Conservation (phyloP, 1,284 basidiomycete species). For the Cryptococcus sp. region DNA sequence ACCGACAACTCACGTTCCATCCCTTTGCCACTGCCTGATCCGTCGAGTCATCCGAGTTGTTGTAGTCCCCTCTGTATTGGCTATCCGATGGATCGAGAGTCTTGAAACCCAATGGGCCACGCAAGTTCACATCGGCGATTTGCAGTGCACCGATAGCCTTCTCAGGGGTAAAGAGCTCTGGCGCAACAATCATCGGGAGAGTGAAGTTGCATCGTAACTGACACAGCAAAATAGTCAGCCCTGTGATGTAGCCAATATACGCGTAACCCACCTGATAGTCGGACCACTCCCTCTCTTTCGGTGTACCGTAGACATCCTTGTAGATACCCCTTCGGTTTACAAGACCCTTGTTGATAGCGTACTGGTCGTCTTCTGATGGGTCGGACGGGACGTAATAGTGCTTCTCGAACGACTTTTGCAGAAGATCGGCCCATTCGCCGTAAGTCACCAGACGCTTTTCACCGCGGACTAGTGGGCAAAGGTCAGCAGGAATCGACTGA, state of each 20-base stretch:
- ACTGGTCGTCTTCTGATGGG: constrained; percentile 68
- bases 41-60: constrained; percentile 85
- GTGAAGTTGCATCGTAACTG: constrained; percentile 82
- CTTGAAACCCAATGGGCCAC: constrained; percentile 88
- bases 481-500: neutral
- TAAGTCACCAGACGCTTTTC: constrained; percentile 75
- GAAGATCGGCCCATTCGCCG: constrained; percentile 81
- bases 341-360: constrained; percentile 69
- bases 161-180: constrained; percentile 83
- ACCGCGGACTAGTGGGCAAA: constrained; percentile 64
- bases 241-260: neutral
- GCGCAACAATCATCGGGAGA: constrained; percentile 95
- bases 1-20: constrained; percentile 61
- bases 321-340: constrained; percentile 94
- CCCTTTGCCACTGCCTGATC: constrained; percentile 84
- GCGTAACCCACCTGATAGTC: constrained; percentile 74
- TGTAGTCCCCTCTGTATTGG: constrained; percentile 85
- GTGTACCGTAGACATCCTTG: constrained; percentile 95
- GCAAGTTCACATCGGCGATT: constrained; percentile 72
- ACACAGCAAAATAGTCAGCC: too few species aligned
- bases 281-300: constrained; percentile 82
- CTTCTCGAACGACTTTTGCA: constrained; percentile 85
- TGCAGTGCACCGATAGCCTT: constrained; percentile 77
- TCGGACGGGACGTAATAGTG: constrained; percentile 87
- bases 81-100: constrained; percentile 81